Evolutionary conservation across 768 basidiomycete genomes (phyloP), one percentile per base, ranked within the genome.

Genomic region (Tylopilus plumbeoviolaceoides): DNA sequence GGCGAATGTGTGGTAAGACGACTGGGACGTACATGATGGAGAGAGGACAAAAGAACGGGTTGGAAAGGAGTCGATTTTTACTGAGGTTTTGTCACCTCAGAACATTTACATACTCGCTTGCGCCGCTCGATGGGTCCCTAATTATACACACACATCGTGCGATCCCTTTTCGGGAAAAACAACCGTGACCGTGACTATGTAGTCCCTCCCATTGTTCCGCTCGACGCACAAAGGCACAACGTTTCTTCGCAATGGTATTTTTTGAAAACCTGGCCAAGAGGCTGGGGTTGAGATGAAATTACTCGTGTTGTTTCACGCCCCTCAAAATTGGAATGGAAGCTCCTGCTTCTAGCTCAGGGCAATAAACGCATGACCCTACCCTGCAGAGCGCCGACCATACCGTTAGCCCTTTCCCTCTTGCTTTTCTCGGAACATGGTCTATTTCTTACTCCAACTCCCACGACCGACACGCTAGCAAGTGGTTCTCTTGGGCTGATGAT

Each of bases 11-110:
- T 0, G n/a, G 8, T 28, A 40, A 7, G 6, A 8, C 6, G 6
- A 4, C 1, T 4, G 14, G 6, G 31, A 38, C 62, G 35, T 31
- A 69, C 67, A 65, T 69, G 55, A 52, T 52, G 63, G 56, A 39
- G 15, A 39, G 52, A 50, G 25, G 45, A 14, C 42, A 56, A 69
- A 57, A 21, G 56, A 61, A 45, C 12, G 59, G n/a, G 31, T 1
- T 27, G 43, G 25, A 63, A 44, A 54, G 48, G 51, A 40, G 54
- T 25, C 10, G 58, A 44, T 50, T 51, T 44, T 5, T 38, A 25
- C 39, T 47, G 38, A 12, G 23, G 27, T 4, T 36, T 5, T 49
- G 28, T 30, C 44, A 30, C 10, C 2, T 2, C 28, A 30, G 25
- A 15, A 7, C 31, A 41, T 15, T 38, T 41, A n/a, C n/a, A n/a